Base-by-base conservation (phyloP, 208 protist genomes). In the Trypanosoma boissoni region DNA sequence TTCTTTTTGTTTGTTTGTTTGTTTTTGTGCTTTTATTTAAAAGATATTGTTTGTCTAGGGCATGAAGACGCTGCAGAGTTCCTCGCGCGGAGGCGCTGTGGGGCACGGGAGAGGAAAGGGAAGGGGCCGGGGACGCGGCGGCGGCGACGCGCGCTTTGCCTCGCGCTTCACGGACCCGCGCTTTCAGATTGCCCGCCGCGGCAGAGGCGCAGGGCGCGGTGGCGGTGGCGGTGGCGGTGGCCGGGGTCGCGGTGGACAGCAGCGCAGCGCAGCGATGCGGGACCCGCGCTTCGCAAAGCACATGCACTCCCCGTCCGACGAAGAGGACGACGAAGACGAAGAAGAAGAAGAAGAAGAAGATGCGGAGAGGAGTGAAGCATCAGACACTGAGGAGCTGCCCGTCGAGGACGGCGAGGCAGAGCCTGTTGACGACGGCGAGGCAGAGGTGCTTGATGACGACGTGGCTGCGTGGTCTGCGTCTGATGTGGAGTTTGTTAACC, bases 91-190 rank as follows among this genome's bases (percentile, higher is more conserved):
- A 12, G 29, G 69, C 14, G 68, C 76, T 41, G 20, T 12, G 12
- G n/a, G n/a, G n/a, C n/a, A n/a, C n/a, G 50, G 20, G 4, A 12
- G 46, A 14, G 46, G 49, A 14, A 4, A 32, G 20, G 58, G 72
- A 20, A 45, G 70, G 2, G 68, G 74, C 21, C 39, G 78, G 0
- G 67, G 77, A 32, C 66, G 64, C 12, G 53, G 76, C 28, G 61
- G 72, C 8, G 62, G 74, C 9, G 90, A 96, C 39, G 46, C 67
- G 28, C 80, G 90, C 21, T 96, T 96, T 36, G 68, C 72, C 43
- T 73, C 90, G 0, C 86, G 90, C 59, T 92, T 91, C 72, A 96
- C 84, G 3, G 90, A 96, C 53, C 83, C 90, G 3, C 86, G 90
- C 28, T 96, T 96, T 64, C 66, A 80, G 46, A 46, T 88, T n/a